Percentiles rank a stretch among this genome's conserved stretches.
Conservation (phyloP, 2,329 filamentous ascomycete genomes). For the Microascus cirrosus region DNA sequence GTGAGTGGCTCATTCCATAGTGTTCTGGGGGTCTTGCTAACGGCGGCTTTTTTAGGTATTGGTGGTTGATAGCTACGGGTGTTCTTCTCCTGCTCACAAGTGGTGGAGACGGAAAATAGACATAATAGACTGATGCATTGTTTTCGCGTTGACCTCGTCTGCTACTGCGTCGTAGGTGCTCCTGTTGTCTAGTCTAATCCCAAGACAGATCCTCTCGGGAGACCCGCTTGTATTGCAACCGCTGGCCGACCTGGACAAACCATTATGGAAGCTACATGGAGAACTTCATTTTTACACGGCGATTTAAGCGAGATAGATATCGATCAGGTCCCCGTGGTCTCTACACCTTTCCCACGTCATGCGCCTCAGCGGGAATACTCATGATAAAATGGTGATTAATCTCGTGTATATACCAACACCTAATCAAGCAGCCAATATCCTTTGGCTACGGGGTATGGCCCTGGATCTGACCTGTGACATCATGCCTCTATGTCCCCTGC, state of each 20-base stretch:
- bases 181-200: background rate
- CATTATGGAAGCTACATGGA: too few relatives aligned
- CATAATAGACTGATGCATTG: background rate
- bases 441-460: background rate
- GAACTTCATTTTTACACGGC: too few relatives aligned
- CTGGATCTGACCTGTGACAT: background rate
- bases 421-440: background rate
- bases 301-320: too few relatives aligned
- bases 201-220: background rate
- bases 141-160: background rate
- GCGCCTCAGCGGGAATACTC: background rate
- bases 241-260: too few relatives aligned
- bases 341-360: too few relatives aligned
- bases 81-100: slow-evolving; percentile 41
- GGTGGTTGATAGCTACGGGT: slow-evolving; percentile 50
- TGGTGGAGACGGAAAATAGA: slow-evolving; percentile 42
- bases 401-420: background rate
- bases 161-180: background rate
- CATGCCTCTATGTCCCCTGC: slow-evolving; percentile 9
- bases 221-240: too few relatives aligned
- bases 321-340: too few relatives aligned
- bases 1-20: slow-evolving; percentile 27
- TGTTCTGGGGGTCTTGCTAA: background rate
- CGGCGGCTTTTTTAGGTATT: slow-evolving; percentile 37
- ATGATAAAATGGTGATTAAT: background rate